Evolutionary conservation across 805 yeast species (phyloP), one percentile per base, ranked within the genome.

Genomic region (Lipomyces spencermartinsiae): DNA sequence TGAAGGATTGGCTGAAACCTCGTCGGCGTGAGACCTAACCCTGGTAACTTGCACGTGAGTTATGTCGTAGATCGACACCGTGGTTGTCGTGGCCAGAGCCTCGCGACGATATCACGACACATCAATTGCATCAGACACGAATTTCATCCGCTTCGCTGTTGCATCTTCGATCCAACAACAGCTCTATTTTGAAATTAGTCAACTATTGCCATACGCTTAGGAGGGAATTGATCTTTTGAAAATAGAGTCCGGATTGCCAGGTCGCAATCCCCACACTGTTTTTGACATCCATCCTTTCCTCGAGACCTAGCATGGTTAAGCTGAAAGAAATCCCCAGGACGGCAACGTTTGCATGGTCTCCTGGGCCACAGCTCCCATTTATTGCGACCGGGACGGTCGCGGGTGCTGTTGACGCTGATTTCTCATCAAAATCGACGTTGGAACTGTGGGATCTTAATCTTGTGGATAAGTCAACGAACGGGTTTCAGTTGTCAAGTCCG

Each of bases 331-430:
- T 92, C 76, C 83, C 86, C 70, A 85, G 92, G 74, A 91, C 97
- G 14, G 93, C 97, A 62, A 89, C 97, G n/a, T 92, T 95, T 81
- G 97, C 98, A 57, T 94, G 98, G 98, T 91, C 97, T 58, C 86
- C 88, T 72, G 91, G 87, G 73, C 78, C 83, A 55, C 78, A 78
- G 63, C 80, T 87, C 69, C 98, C 98, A 19, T 79, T 86, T 63
- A 77, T 95, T 72, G 98, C 93, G 29, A 87, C 97, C 1, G 99
- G 97, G 29, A 90, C 97, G 0, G 90, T 92, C n/a, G 93, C 98
- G 0, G 98, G 98, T 7, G 96, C 97, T 14, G 90, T 95, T 74
- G 97, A 92, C 77, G 91, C 90, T 56, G 88, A 89, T 76, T 93
- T 93, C 79, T 88, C 93, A 54, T 87, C 95, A 25, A 84, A 88